These are phyloP conservation scores for Aspergillus sclerotialis DNA, from an alignment of 2,329 filamentous ascomycete genomes.

Conservation along the genomic window DNA sequence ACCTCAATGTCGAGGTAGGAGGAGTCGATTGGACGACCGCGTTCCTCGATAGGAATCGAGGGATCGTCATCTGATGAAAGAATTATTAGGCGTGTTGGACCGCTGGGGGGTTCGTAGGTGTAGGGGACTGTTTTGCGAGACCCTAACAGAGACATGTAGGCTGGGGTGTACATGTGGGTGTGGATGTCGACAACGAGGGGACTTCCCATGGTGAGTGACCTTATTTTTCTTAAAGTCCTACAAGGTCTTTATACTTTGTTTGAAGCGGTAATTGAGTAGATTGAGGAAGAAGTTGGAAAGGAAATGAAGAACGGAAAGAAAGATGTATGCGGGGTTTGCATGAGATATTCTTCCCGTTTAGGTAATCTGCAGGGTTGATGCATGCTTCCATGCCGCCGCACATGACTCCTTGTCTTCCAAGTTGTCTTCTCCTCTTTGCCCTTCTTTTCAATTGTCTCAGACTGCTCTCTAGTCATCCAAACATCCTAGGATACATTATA, in stretches of 20 bases:
- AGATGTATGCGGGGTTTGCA: neutral
- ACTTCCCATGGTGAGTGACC: slow-evolving; percentile 11
- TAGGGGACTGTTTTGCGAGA: slow-evolving; percentile 43
- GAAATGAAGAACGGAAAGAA: neutral
- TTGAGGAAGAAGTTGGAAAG: neutral
- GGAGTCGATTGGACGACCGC: slow-evolving; percentile 73
- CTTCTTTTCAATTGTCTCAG: no score
- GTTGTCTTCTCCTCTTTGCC: no score
- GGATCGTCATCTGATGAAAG: slow-evolving; percentile 40
- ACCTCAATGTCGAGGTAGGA: slow-evolving; percentile 74
- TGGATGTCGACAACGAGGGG: slow-evolving; percentile 53
- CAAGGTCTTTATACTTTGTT: no score
- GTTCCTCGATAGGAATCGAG: slow-evolving; percentile 34
- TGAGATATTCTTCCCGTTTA: neutral
- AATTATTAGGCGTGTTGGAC: slow-evolving; percentile 39
- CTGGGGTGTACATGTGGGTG: slow-evolving; percentile 57
- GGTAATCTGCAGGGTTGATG: neutral
- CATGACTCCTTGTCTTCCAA: neutral
- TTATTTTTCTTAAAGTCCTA: neutral
- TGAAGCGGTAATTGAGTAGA: no score
- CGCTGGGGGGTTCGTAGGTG: slow-evolving; percentile 32
- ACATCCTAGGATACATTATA: no score
- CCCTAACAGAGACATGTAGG: slow-evolving; percentile 52
- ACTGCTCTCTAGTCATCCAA: no score
- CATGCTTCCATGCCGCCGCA: neutral